phyloP scores from a whole-genome alignment of 2,329 filamentous ascomycete genomes.

The Emergomyces pasteurianus region DNA sequence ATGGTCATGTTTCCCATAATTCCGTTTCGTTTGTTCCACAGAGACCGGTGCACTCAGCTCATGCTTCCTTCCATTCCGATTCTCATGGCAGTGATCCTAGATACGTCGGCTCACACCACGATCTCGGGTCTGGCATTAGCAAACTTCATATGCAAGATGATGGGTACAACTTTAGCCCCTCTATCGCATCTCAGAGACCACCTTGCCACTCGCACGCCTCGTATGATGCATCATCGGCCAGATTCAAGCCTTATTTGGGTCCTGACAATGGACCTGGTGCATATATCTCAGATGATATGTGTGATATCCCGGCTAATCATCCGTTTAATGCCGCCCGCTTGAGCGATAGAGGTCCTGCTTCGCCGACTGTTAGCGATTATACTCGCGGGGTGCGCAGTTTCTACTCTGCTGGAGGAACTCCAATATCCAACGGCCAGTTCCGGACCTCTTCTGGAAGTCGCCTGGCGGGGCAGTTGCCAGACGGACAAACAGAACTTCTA shows the following conservation, averaged over 20 bases:
- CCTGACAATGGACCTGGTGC: conserved; percentile 16
- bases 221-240: conserved; percentile 36
- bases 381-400: conserved; percentile 35
- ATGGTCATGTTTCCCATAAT: conserved; percentile 25
- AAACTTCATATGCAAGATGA: conserved; percentile 26
- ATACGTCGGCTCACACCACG: conserved; percentile 18
- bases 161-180: conserved; percentile 23
- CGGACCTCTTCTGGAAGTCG: conserved; percentile 34
- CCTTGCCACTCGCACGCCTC: conserved; percentile 24
- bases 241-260: conserved; percentile 29
- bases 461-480: conserved; percentile 24
- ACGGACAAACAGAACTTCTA: conserved; percentile 34
- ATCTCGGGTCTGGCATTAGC: conserved; percentile 21
- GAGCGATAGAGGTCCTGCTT: conserved; percentile 32
- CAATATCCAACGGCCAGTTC: conserved; percentile 25
- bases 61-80: conserved; percentile 30
- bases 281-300: conserved; percentile 15
- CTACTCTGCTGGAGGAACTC: conserved; percentile 36
- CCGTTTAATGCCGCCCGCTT: conserved; percentile 30
- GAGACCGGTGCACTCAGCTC: conserved; percentile 25
- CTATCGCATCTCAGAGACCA: conserved; percentile 17
- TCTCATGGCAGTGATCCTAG: conserved; percentile 22
- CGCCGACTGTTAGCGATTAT: conserved; percentile 35
- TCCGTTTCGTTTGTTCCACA: conserved; percentile 23
- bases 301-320: conserved; percentile 23